Evolutionary conservation across 2,329 filamentous ascomycete species (phyloP).

Genomic region (Coniochaeta sp.): DNA sequence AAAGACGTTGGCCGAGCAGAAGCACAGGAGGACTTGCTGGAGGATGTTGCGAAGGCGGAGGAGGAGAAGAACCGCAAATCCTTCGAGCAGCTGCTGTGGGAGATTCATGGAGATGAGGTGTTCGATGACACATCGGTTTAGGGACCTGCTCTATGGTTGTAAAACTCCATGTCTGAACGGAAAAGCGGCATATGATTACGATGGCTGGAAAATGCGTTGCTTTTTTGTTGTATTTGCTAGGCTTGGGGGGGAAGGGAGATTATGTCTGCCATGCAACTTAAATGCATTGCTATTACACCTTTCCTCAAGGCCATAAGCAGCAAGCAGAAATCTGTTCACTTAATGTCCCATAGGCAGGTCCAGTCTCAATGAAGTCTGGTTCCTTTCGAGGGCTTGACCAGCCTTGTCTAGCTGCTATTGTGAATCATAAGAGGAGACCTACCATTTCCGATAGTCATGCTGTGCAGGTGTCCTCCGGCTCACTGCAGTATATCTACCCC

Average conservation of each 20-base stretch:
- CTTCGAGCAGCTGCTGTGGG: conserved; percentile 16
- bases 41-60: conserved; percentile 35
- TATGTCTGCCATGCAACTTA: too few species aligned
- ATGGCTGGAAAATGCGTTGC: not conserved
- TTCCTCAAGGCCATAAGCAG: too few species aligned
- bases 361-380: too few species aligned
- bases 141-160: not conserved
- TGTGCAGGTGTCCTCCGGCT: not conserved
- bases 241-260: not conserved
- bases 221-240: not conserved
- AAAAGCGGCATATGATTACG: not conserved
- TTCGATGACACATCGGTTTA: not conserved
- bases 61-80: conserved; percentile 23
- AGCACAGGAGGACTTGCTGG: conserved; percentile 40
- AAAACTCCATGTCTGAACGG: not conserved
- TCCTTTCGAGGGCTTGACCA: too few species aligned
- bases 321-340: too few species aligned
- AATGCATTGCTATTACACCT: too few species aligned
- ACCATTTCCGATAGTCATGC: not conserved
- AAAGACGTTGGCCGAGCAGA: conserved; percentile 25
- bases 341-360: too few species aligned
- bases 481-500: too few species aligned
- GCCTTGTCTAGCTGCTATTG: too few species aligned
- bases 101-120: not conserved
- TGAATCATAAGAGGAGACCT: not conserved